Conservation (phyloP, 1,139 yeast species). For the Arxiozyma heterogenica region DNA sequence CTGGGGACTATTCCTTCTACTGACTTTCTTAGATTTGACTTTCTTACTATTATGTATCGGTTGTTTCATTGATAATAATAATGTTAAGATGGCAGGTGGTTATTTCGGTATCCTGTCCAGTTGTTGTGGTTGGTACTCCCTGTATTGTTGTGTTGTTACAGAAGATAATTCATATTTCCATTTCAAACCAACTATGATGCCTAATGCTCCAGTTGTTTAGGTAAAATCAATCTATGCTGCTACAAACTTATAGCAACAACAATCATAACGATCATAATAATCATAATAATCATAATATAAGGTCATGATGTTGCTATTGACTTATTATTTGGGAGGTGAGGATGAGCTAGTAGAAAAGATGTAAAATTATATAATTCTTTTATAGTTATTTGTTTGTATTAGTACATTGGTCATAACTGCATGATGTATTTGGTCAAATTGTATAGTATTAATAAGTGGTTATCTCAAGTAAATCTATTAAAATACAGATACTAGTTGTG, state of each 20-base stretch:
- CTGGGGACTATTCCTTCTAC: constrained; percentile 47
- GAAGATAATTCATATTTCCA: constrained; percentile 52
- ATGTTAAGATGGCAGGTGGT: constrained; percentile 58
- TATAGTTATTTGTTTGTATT: neutral
- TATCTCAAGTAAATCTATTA: too few relatives aligned
- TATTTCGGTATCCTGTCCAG: constrained; percentile 55
- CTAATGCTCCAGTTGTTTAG: constrained; percentile 31
- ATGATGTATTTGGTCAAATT: neutral
- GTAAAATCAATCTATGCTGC: too few relatives aligned
- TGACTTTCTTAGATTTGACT: constrained; percentile 46
- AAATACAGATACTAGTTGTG: too few relatives aligned
- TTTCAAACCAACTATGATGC: constrained; percentile 50
- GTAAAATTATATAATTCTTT: neutral
- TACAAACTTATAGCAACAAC: too few relatives aligned
- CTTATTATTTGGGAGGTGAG: neutral
- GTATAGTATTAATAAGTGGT: too few relatives aligned
- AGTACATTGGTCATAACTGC: neutral
- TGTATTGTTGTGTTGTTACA: constrained; percentile 64
- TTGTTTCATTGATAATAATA: constrained; percentile 40
- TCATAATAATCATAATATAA: too few relatives aligned
- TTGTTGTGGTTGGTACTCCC: constrained; percentile 51
- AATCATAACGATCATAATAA: too few relatives aligned
- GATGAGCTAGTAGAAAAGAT: neutral
- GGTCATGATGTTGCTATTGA: too few relatives aligned
- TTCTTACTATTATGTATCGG: constrained; percentile 51